These are phyloP conservation scores for Pyrus bretschneideri DNA, from an alignment of 306 rosid species.

Conservation along the genomic window DNA sequence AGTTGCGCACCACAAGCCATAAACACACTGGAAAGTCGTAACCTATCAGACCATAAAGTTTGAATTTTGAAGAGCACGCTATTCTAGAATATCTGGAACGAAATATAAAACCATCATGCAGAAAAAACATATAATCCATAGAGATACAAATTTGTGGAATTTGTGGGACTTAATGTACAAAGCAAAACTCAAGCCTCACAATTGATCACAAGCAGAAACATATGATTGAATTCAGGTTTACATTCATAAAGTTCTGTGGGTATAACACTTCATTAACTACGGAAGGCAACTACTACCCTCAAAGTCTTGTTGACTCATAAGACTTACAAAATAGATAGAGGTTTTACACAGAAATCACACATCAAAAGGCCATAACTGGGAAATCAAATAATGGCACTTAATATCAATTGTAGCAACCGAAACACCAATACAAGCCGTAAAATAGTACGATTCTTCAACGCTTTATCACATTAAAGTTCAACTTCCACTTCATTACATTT, in stretches of 20 bases:
- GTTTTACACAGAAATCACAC: neutral
- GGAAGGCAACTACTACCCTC: conserved; percentile 11
- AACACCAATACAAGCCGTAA: neutral
- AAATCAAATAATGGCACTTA: neutral
- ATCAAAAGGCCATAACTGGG: neutral
- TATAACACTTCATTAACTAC: neutral
- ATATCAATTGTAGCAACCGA: neutral
- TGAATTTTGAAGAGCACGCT: neutral
- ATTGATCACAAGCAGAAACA: neutral
- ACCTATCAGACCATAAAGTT: neutral
- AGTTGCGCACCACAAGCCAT: conserved; percentile 7
- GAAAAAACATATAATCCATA: neutral
- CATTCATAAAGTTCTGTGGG: neutral
- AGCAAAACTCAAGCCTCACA: neutral
- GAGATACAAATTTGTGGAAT: neutral
- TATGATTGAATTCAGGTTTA: neutral
- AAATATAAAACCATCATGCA: neutral
- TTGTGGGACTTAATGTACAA: neutral
- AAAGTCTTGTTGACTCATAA: conserved; percentile 4
- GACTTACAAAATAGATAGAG: neutral
- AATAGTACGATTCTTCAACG: neutral
- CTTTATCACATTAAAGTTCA: neutral
- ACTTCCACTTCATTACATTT: neutral
- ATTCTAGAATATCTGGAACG: neutral
- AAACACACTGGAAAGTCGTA: neutral